Evolutionary conservation across 768 basidiomycete species (phyloP).

Genomic region (Lactifluus piperatus): DNA sequence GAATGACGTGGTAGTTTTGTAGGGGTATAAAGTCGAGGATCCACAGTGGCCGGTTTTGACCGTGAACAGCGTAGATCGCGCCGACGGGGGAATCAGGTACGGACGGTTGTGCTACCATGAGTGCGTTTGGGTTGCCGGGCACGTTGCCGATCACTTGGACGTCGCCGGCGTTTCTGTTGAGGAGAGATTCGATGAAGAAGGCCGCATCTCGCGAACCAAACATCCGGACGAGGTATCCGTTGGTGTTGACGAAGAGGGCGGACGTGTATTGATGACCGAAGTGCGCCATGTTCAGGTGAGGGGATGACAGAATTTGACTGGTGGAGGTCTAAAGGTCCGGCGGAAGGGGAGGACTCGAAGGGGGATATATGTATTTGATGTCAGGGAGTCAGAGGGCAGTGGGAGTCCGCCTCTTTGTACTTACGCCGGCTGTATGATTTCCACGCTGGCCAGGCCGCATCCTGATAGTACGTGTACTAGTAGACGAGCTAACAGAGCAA

Average conservation of each 20-base stretch:
- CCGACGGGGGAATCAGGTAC: background rate
- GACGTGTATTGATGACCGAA: background rate
- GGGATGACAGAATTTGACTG: background rate
- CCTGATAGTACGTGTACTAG: slow-evolving; percentile 20
- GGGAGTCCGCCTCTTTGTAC: slow-evolving; percentile 12
- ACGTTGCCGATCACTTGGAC: slow-evolving; percentile 5
- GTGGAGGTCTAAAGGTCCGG: background rate
- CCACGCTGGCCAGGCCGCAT: slow-evolving; percentile 12
- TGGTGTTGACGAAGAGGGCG: background rate
- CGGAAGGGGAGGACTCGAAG: background rate
- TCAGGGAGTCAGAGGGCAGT: background rate
- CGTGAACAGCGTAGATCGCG: background rate
- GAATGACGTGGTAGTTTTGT: background rate
- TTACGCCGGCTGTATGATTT: background rate
- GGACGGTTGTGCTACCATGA: slow-evolving; percentile 4
- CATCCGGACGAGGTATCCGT: slow-evolving; percentile 9
- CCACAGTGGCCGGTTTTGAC: background rate
- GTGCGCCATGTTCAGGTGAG: background rate
- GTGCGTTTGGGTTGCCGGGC: background rate
- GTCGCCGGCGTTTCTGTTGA: background rate
- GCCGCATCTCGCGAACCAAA: slow-evolving; percentile 9
- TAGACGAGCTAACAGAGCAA: background rate
- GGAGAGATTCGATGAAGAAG: slow-evolving; percentile 11
- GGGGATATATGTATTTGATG: background rate
- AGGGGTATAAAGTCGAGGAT: slow-evolving; percentile 6